Evolutionary conservation across 2,329 filamentous ascomycete genomes (phyloP).

Genomic region (Lecanoromycetidae sp.): DNA sequence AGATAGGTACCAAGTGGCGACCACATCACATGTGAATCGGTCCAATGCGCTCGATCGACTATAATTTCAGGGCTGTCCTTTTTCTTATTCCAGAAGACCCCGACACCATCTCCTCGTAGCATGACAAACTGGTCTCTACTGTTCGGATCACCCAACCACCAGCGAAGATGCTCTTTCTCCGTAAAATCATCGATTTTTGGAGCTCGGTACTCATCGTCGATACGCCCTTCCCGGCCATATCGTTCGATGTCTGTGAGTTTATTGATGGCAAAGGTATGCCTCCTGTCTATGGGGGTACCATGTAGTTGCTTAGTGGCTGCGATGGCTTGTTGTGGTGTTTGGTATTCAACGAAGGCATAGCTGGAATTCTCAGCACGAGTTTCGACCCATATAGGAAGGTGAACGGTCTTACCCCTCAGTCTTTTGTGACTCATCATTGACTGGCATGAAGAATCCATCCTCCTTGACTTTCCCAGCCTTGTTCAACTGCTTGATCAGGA

Average conservation of each 20-base stretch:
- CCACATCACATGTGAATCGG: constrained; percentile 96
- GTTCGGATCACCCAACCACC: constrained; percentile 79
- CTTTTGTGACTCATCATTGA: constrained; percentile 74
- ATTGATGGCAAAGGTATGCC: constrained; percentile 89
- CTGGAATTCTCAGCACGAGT: constrained; percentile 34
- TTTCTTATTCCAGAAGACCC: constrained; percentile 97
- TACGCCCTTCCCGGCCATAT: constrained; percentile 82
- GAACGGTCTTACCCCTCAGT: constrained; percentile 57
- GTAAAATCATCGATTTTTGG: constrained; percentile 74
- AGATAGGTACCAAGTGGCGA: constrained; percentile 89
- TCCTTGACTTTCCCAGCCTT: constrained; percentile 73
- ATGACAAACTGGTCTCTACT: constrained; percentile 93
- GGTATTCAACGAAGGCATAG: constrained; percentile 95
- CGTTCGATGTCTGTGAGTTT: constrained; percentile 97
- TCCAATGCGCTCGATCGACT: constrained; percentile 92
- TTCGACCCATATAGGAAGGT: background rate
- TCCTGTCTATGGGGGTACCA: constrained; percentile 83
- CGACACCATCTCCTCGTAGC: constrained; percentile 82
- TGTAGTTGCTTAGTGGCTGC: constrained; percentile 84
- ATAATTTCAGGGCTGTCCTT: constrained; percentile 77
- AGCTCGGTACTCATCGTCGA: constrained; percentile 79
- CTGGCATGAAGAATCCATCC: constrained; percentile 85
- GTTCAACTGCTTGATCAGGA: constrained; percentile 86
- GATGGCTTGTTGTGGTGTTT: constrained; percentile 75
- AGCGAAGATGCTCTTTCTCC: constrained; percentile 88